Evolutionary conservation across 139 green algal genomes (phyloP).

Genomic region (Spirogloea muscicola): DNA sequence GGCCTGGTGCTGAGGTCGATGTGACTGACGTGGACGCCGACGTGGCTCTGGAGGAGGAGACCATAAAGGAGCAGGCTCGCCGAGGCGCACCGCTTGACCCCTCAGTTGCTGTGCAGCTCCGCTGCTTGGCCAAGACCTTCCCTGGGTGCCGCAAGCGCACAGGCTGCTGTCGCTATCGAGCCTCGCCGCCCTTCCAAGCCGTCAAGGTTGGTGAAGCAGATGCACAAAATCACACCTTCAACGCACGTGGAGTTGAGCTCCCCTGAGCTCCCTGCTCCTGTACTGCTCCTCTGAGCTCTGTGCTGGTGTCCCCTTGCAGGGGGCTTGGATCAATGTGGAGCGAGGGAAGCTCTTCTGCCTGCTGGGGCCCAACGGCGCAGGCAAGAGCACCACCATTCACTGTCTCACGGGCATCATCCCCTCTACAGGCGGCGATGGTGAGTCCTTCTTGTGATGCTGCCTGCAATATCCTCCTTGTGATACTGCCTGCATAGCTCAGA

Average conservation of each 20-base stretch:
- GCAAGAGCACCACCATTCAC: conserved; percentile 61
- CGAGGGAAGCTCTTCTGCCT: conserved; percentile 55
- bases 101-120: conserved; percentile 19
- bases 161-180: conserved; percentile 10
- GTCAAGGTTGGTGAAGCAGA: no score
- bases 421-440: conserved; percentile 57
- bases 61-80: conserved; percentile 18
- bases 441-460: no score
- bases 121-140: conserved; percentile 39
- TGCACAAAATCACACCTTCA: no score
- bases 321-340: conserved; percentile 51
- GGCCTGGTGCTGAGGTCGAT: no score
- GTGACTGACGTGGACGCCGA: conserved; percentile 24
- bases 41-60: conserved; percentile 16
- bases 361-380: conserved; percentile 56
- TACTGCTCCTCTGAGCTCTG: no score
- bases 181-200: conserved; percentile 33
- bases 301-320: no score
- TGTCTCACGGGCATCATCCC: conserved; percentile 64
- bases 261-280: no score
- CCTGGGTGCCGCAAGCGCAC: background rate
- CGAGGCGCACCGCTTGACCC: background rate
- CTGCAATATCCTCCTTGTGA: no score
- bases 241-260: no score
- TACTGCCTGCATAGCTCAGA: no score